Base-by-base conservation (phyloP, 2,329 filamentous ascomycete genomes). In the Colletotrichum theobromicola region DNA sequence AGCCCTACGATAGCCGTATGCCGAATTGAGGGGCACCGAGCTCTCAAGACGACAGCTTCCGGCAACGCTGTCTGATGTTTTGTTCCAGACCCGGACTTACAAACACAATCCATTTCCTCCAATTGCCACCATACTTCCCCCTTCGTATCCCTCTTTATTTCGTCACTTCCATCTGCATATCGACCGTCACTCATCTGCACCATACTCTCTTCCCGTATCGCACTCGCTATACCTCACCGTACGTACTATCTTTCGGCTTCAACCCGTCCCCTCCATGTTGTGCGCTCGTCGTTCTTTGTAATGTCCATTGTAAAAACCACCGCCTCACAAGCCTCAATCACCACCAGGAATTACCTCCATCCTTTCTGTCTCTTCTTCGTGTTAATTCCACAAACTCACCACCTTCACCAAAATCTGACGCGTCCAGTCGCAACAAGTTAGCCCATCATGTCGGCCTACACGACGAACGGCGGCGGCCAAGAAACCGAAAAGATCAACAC, bases 401-500 rank as follows among this genome's bases (percentile, higher is more conserved):
- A 28, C 16, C 18, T 28, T 42, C 42, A 42, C 32, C 37, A 28
- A 15, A 37, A 21, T 32, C 32, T 62, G 34, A 8, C 24, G 21
- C 53, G 26, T 13, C 32, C 42, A 37, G 30, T 12, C 9, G 21
- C 28, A 21, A 21, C n/a, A 18, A 21, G 10, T n/a, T 21, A 50
- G 24, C 24, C 61, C 67, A 64, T 42, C 57, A 78, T 78, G 77
- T 76, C 75, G 58, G 70, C 74, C 37, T 76, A 76, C 70, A 70
- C 63, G 58, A 71, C 72, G 78, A 85, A 85, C 78, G 84, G 84
- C 75, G 84, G 84, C 79, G 86, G 84, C 77, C 82, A 86, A 77
- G 88, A 91, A 79, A 88, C 89, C 79, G 95, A 98, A 87, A 93
- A 94, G 84, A 93, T 99, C 88, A 98, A 98, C 89, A 97, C 95